Conservation (phyloP, 441 rosid species). For the Pelargonium cotyledonis region DNA sequence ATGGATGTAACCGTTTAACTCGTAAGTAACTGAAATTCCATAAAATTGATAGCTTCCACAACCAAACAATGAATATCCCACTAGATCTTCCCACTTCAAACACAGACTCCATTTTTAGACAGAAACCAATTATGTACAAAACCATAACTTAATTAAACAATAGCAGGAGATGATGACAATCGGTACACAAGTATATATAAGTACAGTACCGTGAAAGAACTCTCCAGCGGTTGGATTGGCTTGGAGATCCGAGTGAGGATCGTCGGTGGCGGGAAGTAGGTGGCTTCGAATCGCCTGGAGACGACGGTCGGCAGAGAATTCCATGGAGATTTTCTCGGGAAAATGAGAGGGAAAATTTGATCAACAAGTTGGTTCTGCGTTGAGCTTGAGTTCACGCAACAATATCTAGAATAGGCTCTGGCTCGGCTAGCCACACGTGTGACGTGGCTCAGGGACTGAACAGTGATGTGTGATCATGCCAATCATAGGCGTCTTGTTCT, state of each 20-base stretch:
- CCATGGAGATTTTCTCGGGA: background rate
- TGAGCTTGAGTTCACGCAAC: background rate
- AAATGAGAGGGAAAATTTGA: constrained; percentile 4
- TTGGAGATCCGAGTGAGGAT: constrained; percentile 38
- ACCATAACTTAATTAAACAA: too few species aligned
- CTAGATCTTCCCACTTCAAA: background rate
- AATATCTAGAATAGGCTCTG: background rate
- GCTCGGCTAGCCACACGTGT: background rate
- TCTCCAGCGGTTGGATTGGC: constrained; percentile 62
- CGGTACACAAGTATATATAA: background rate
- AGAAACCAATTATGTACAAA: background rate
- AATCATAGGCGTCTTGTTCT: too few species aligned
- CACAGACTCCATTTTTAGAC: background rate
- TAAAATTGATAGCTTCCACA: background rate
- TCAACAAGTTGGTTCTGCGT: background rate
- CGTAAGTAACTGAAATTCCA: background rate
- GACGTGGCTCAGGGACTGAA: background rate
- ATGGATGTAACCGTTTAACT: background rate
- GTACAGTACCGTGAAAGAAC: constrained; percentile 49
- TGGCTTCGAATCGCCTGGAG: constrained; percentile 57
- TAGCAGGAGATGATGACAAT: background rate
- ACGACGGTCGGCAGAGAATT: constrained; percentile 65
- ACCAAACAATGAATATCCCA: background rate
- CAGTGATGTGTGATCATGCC: too few species aligned
- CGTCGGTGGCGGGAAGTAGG: constrained; percentile 26